phyloP scores from a whole-genome alignment of 768 basidiomycete genomes.

The Mycena amicta region DNA sequence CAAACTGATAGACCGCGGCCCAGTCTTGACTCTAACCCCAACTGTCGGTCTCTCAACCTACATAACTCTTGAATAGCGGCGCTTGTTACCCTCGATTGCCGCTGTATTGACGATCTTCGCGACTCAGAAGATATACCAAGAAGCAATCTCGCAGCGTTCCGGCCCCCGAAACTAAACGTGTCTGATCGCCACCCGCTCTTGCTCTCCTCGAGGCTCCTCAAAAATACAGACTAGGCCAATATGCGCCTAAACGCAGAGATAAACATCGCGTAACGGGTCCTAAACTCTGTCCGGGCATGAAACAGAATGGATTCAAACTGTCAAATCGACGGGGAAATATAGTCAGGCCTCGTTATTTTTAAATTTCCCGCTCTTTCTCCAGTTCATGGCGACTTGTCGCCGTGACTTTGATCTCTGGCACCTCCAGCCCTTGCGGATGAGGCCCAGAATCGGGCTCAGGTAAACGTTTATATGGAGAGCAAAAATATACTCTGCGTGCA shows the following conservation, averaged over 20 bases:
- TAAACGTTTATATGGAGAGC: neutral
- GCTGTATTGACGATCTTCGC: too few species aligned
- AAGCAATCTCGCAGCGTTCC: neutral
- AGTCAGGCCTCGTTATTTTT: neutral
- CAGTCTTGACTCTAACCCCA: too few species aligned
- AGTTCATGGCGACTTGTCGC: too few species aligned
- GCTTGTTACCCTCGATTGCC: too few species aligned
- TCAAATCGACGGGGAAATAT: neutral
- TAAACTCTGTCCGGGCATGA: neutral
- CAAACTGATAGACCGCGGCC: too few species aligned
- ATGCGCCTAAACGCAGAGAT: too few species aligned
- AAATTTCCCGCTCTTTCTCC: neutral
- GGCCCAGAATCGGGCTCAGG: neutral
- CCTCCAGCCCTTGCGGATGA: neutral
- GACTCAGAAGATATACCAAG: neutral
- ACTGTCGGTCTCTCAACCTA: too few species aligned
- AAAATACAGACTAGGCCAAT: too few species aligned
- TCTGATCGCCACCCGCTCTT: neutral
- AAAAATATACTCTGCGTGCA: neutral
- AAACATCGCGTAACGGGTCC: too few species aligned
- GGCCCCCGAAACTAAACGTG: neutral
- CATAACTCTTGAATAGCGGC: too few species aligned
- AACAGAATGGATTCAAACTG: neutral
- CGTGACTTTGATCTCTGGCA: too few species aligned
- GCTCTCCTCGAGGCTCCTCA: neutral